Evolutionary conservation across 352 stramenopile genomes (phyloP).

Genomic region (Pythium monospermum): DNA sequence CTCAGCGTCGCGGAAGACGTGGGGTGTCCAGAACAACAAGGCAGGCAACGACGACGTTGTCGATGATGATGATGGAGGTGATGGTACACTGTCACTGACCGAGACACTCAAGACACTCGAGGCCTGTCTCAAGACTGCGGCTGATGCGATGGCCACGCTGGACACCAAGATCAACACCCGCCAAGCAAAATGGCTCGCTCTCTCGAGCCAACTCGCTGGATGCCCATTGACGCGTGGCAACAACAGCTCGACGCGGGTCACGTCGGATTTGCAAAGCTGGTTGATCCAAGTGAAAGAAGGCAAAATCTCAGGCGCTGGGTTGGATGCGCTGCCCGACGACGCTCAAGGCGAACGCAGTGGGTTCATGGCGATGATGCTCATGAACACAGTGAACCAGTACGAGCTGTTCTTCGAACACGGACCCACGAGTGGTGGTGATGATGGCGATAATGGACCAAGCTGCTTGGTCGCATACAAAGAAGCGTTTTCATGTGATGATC

Average conservation of each 20-base stretch:
- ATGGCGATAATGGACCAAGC: constrained; percentile 19
- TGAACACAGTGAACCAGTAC: constrained; percentile 12
- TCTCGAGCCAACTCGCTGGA: constrained; percentile 62
- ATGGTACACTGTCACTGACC: constrained; percentile 16
- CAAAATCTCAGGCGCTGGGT: constrained; percentile 67
- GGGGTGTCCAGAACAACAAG: too few species aligned
- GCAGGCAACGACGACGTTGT: constrained; percentile 1
- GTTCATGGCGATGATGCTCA: constrained; percentile 1
- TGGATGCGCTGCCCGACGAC: constrained; percentile 28
- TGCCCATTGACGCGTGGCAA: constrained; percentile 38
- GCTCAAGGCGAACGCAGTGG: background rate
- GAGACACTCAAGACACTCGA: constrained; percentile 16
- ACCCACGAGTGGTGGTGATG: too few species aligned
- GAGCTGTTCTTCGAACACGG: constrained; percentile 29
- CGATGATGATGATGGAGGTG: constrained; percentile 16
- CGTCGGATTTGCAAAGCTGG: constrained; percentile 68
- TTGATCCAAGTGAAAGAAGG: constrained; percentile 67
- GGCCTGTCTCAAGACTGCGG: constrained; percentile 18
- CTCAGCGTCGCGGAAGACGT: too few species aligned
- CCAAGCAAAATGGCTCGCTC: constrained; percentile 61
- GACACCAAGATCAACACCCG: constrained; percentile 30
- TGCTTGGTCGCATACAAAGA: constrained; percentile 30
- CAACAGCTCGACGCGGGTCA: constrained; percentile 28
- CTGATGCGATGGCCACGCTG: constrained; percentile 20
- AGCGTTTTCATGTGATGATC: constrained; percentile 41